Evolutionary conservation across 345 rosid species (phyloP).

Genomic region (Arabidopsis arenosa): DNA sequence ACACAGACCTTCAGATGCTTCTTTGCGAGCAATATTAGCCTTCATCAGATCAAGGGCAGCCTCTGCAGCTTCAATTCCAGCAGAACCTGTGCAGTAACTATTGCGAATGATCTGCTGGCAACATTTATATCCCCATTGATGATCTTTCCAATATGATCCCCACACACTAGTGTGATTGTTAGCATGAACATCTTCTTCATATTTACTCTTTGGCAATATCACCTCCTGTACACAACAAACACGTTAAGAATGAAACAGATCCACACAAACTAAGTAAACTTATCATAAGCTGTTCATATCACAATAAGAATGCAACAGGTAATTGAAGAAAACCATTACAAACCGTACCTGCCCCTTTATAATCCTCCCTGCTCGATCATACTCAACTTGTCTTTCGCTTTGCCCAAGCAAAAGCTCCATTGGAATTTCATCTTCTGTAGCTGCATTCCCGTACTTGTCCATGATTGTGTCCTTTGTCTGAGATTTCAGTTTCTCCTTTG

Average conservation of each 20-base stretch:
- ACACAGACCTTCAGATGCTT: conserved; percentile 53
- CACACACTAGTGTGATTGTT: conserved; percentile 84
- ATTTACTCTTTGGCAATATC: conserved; percentile 71
- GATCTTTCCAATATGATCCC: conserved; percentile 96
- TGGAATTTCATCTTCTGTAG: conserved; percentile 65
- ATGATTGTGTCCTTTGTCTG: conserved; percentile 58
- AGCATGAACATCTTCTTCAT: conserved; percentile 65
- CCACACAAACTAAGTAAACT: not conserved
- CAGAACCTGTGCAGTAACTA: conserved; percentile 90
- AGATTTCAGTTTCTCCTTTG: conserved; percentile 60
- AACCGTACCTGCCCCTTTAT: conserved; percentile 67
- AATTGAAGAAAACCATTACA: not conserved
- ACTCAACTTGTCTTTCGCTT: conserved; percentile 73
- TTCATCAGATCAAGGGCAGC: conserved; percentile 86
- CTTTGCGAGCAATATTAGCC: conserved; percentile 82
- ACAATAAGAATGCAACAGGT: not conserved
- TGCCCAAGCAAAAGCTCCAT: conserved; percentile 70
- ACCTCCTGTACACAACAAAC: conserved; percentile 49
- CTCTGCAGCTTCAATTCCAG: conserved; percentile 94
- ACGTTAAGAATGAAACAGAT: not conserved
- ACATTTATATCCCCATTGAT: conserved; percentile 92
- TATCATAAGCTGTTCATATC: conserved; percentile 1
- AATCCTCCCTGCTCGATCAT: conserved; percentile 68
- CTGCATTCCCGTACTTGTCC: conserved; percentile 74
- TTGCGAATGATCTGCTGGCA: conserved; percentile 81